phyloP scores from a whole-genome alignment of 805 yeast genomes.

The Wickerhamia fluorescens region DNA sequence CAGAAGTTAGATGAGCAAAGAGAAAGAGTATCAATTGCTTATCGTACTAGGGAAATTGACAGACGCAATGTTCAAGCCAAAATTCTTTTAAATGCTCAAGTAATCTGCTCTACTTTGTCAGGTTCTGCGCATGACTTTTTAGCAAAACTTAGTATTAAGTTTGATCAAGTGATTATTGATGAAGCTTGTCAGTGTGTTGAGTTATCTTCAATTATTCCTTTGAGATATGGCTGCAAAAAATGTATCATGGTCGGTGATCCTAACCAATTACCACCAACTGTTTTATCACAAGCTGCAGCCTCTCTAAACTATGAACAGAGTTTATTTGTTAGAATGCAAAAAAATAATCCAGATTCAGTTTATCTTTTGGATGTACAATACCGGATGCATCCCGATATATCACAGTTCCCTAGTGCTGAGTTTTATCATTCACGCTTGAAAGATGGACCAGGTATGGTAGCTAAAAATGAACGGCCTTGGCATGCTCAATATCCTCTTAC shows the following conservation, averaged over 20 bases:
- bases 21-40: conserved; percentile 60
- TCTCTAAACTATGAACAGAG: conserved; percentile 79
- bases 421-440: conserved; percentile 68
- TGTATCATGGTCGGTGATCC: conserved; percentile 99
- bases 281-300: conserved; percentile 82
- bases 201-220: conserved; percentile 81
- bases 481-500: conserved; percentile 49
- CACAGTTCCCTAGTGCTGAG: conserved; percentile 76
- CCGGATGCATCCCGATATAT: conserved; percentile 92
- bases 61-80: conserved; percentile 68
- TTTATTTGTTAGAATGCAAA: conserved; percentile 89
- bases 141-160: conserved; percentile 63
- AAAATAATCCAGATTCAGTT: conserved; percentile 49
- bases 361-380: conserved; percentile 84
- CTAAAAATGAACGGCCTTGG: conserved; percentile 64
- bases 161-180: conserved; percentile 89
- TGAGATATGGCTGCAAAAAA: conserved; percentile 80
- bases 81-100: conserved; percentile 66
- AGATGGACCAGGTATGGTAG: conserved; percentile 74
- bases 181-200: conserved; percentile 98
- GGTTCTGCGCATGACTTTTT: conserved; percentile 91
- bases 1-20: conserved; percentile 71
- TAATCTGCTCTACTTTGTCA: conserved; percentile 86
- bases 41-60: conserved; percentile 71
- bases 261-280: conserved; percentile 96